phyloP scores from a whole-genome alignment of 169 alveolate species.

The Neospora caninum region DNA sequence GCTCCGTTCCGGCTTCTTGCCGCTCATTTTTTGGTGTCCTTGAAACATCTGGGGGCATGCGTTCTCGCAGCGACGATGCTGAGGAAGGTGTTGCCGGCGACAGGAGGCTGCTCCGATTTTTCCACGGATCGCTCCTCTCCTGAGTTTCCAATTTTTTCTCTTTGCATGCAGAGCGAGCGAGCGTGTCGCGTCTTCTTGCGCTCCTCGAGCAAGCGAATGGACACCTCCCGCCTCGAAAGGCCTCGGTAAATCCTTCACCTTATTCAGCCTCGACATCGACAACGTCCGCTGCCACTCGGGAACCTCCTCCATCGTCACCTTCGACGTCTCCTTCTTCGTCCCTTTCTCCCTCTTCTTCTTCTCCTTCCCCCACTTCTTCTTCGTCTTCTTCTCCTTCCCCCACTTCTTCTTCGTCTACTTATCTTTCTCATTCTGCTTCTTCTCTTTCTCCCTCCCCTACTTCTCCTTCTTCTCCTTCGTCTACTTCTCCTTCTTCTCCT shows the following conservation, averaged over 20 bases:
- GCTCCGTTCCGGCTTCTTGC: no score
- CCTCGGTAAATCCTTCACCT: not conserved
- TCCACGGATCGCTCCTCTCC: no score
- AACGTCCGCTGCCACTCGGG: no score
- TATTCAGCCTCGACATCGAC: no score
- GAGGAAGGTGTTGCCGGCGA: no score
- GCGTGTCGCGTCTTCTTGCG: not conserved
- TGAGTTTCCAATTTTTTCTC: no score
- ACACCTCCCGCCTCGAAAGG: not conserved
- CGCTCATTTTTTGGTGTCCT: no score
- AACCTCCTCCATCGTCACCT: no score
- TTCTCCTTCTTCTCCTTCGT: not conserved
- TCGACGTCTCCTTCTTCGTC: not conserved
- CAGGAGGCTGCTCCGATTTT: no score
- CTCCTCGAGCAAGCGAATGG: not conserved
- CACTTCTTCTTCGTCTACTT: not conserved
- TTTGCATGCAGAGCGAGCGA: not conserved
- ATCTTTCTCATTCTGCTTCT: not conserved
- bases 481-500: not conserved
- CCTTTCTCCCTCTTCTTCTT: not conserved
- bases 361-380: not conserved
- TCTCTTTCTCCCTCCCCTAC: not conserved
- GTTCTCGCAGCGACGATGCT: no score
- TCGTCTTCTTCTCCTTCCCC: not conserved
- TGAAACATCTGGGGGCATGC: no score